Conservation (phyloP, 352 stramenopile genomes). For the Phytopythium boreale region DNA sequence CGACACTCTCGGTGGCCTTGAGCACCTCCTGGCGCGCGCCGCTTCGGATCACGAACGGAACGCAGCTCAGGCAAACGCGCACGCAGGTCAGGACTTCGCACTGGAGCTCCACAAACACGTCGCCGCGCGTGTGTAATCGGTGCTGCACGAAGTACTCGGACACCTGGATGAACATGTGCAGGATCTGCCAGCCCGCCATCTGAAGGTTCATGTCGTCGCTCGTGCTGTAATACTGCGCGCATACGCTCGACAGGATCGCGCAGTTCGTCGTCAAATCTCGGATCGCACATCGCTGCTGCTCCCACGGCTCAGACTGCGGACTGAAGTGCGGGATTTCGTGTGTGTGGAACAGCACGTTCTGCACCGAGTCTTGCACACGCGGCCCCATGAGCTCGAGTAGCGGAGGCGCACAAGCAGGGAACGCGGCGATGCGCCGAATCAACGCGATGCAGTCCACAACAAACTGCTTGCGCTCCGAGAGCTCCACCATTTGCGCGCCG, state of each 20-base stretch:
- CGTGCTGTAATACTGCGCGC: conserved; percentile 54
- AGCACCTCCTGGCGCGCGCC: conserved; percentile 51
- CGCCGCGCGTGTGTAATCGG: conserved; percentile 48
- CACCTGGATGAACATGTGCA: conserved; percentile 60
- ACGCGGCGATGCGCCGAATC: conserved; percentile 62
- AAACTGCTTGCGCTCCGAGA: conserved; percentile 72
- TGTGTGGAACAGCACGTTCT: conserved; percentile 44
- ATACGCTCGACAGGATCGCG: conserved; percentile 58
- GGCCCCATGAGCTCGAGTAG: conserved; percentile 51
- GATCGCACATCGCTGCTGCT: conserved; percentile 44
- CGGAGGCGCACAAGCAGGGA: conserved; percentile 48
- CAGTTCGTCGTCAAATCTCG: conserved; percentile 60
- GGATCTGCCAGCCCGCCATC: conserved; percentile 62
- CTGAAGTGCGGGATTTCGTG: conserved; percentile 41
- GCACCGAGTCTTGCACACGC: conserved; percentile 33
- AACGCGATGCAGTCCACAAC: conserved; percentile 70
- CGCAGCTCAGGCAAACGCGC: conserved; percentile 51
- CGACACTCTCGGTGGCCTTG: conserved; percentile 42
- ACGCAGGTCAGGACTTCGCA: conserved; percentile 67
- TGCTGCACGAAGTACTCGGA: conserved; percentile 62
- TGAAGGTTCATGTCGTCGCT: conserved; percentile 52
- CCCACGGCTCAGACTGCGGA: conserved; percentile 41
- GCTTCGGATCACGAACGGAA: conserved; percentile 56
- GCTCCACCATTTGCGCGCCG: conserved; percentile 31
- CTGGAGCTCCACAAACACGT: conserved; percentile 52